Evolutionary conservation across 1,284 basidiomycete genomes (phyloP).

Genomic region (Coniferiporia sulphurascens): DNA sequence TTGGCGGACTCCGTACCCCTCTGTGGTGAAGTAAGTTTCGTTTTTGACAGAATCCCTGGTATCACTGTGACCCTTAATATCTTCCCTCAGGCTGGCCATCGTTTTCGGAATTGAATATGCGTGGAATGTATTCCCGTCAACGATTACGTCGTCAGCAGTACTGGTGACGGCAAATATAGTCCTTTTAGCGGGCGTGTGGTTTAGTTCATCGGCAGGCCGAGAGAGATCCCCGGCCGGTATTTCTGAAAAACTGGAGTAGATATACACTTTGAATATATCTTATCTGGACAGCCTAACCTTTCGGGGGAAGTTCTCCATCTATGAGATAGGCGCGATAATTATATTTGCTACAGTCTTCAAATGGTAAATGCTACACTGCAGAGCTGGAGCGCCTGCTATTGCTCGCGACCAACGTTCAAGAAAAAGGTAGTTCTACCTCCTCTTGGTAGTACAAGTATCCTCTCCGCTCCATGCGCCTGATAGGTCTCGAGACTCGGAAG

Average conservation of each 20-base stretch:
- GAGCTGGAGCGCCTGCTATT: neutral
- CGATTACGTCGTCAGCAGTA: conserved; percentile 59
- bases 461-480: conserved; percentile 74
- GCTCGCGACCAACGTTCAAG: conserved; percentile 53
- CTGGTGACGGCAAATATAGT: conserved; percentile 55
- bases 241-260: conserved; percentile 6
- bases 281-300: neutral
- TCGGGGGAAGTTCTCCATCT: neutral
- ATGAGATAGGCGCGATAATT: neutral
- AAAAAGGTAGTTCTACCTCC: conserved; percentile 78
- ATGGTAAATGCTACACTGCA: neutral
- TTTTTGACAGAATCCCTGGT: neutral
- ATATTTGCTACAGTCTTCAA: neutral
- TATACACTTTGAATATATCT: neutral
- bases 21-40: conserved; percentile 52
- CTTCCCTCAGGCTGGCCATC: conserved; percentile 48
- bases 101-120: conserved; percentile 72
- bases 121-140: conserved; percentile 88
- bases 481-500: conserved; percentile 66
- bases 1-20: conserved; percentile 67
- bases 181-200: conserved; percentile 64
- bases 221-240: neutral
- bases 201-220: conserved; percentile 40
- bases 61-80: conserved; percentile 3
- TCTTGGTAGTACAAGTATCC: conserved; percentile 65